These are phyloP conservation scores for Jackrogersella multiformis DNA, from an alignment of 495 filamentous ascomycete species.

Conservation along the genomic window DNA sequence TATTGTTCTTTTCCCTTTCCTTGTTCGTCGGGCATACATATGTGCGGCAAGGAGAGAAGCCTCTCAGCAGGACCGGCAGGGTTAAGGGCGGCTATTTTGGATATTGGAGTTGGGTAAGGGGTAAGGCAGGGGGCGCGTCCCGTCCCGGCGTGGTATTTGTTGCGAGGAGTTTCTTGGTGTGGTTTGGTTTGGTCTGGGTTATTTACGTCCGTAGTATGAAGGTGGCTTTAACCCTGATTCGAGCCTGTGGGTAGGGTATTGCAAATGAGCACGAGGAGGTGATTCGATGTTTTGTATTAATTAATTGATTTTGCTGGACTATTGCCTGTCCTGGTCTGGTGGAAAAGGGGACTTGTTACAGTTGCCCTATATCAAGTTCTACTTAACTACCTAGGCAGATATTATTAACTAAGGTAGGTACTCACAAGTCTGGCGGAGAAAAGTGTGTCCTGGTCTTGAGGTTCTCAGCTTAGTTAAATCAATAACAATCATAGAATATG, in stretches of 20 bases:
- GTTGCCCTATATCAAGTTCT: neutral
- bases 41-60: conserved; percentile 19
- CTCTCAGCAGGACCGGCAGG: conserved; percentile 6
- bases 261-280: neutral
- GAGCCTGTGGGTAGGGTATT: neutral
- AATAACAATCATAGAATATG: no score
- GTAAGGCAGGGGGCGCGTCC: conserved; percentile 4
- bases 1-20: neutral
- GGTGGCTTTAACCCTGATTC: neutral
- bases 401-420: neutral
- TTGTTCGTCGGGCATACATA: conserved; percentile 39
- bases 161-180: neutral
- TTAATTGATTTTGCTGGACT: neutral
- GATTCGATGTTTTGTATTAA: neutral
- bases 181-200: no score
- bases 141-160: conserved; percentile 11
- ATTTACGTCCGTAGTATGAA: no score
- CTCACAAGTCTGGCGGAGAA: no score
- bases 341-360: neutral
- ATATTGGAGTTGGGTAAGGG: conserved; percentile 26
- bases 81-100: conserved; percentile 41
- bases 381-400: neutral
- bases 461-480: no score
- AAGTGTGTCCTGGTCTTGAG: no score
- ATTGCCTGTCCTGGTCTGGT: neutral